phyloP scores from a whole-genome alignment of 1,139 yeast species.

The Pichia kudriavzevii region DNA sequence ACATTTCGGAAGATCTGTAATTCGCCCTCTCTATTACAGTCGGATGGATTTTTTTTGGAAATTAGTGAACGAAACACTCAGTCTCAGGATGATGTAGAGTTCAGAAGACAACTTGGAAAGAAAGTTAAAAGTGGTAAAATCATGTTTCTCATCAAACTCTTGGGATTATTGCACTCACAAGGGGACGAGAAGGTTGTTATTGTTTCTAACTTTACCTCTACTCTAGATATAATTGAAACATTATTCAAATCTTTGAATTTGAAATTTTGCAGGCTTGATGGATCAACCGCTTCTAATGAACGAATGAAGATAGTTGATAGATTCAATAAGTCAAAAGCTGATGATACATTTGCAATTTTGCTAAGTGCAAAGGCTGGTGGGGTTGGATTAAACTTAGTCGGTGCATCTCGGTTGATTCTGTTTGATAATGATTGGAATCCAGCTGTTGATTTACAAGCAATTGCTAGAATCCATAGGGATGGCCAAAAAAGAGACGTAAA shows the following conservation, averaged over 20 bases:
- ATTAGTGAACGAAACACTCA: constrained; percentile 28
- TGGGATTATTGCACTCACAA: constrained; percentile 36
- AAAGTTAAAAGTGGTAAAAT: constrained; percentile 49
- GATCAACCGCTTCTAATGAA: constrained; percentile 62
- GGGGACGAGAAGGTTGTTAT: constrained; percentile 69
- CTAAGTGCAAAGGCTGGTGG: constrained; percentile 94
- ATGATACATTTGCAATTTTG: constrained; percentile 54
- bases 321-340: constrained; percentile 49
- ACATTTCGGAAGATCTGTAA: constrained; percentile 76
- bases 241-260: constrained; percentile 45
- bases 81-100: constrained; percentile 17
- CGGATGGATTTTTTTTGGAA: constrained; percentile 29
- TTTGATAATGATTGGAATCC: constrained; percentile 58
- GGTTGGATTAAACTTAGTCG: constrained; percentile 80
- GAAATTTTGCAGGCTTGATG: constrained; percentile 66
- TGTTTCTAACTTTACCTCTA: constrained; percentile 84
- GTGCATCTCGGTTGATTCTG: constrained; percentile 78
- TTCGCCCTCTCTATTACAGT: constrained; percentile 57
- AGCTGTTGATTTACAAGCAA: constrained; percentile 84
- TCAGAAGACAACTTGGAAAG: constrained; percentile 23
- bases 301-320: constrained; percentile 60
- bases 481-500: constrained; percentile 78
- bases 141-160: constrained; percentile 44
- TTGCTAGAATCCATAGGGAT: constrained; percentile 93
- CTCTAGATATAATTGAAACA: constrained; percentile 67